These are phyloP conservation scores for Rhododendron molle DNA, from an alignment of 148 eudicot species.

Conservation along the genomic window DNA sequence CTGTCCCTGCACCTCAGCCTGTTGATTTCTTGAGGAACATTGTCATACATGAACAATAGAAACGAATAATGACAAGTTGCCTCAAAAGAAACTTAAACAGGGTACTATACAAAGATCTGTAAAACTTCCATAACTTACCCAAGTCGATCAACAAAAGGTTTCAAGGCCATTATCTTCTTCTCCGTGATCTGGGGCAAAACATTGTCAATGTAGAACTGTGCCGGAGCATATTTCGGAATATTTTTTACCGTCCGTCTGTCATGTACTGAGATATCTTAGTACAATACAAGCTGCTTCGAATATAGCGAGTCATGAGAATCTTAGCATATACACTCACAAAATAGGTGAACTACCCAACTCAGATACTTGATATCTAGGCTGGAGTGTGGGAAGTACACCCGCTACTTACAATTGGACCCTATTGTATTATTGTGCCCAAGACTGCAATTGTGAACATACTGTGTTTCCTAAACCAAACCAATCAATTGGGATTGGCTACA, in stretches of 20 bases:
- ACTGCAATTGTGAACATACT: neutral
- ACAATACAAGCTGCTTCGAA: neutral
- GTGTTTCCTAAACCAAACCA: neutral
- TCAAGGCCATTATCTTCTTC: slow-evolving; percentile 96
- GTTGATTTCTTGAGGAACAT: slow-evolving; percentile 94
- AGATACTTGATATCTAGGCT: neutral
- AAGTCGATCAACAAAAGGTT: slow-evolving; percentile 97
- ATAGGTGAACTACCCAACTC: neutral
- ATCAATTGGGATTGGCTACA: neutral
- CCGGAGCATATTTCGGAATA: slow-evolving; percentile 98
- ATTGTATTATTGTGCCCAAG: neutral
- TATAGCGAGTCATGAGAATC: neutral
- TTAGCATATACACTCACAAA: neutral
- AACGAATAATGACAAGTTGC: neutral
- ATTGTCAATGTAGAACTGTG: slow-evolving; percentile 92
- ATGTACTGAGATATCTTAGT: slow-evolving; percentile 15
- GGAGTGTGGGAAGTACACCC: neutral
- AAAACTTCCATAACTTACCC: slow-evolving; percentile 54
- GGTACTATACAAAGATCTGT: neutral
- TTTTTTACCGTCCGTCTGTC: slow-evolving; percentile 92
- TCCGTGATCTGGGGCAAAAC: slow-evolving; percentile 96
- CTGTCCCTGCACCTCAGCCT: slow-evolving; percentile 91
- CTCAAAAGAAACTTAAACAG: neutral
- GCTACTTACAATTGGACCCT: neutral
- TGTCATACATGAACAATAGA: slow-evolving; percentile 67